Percentiles rank a stretch among this genome's conserved stretches.
Evolutionary conservation across 2,329 filamentous ascomycete species (phyloP).

Genomic region (Monilinia vaccinii-corymbosi): DNA sequence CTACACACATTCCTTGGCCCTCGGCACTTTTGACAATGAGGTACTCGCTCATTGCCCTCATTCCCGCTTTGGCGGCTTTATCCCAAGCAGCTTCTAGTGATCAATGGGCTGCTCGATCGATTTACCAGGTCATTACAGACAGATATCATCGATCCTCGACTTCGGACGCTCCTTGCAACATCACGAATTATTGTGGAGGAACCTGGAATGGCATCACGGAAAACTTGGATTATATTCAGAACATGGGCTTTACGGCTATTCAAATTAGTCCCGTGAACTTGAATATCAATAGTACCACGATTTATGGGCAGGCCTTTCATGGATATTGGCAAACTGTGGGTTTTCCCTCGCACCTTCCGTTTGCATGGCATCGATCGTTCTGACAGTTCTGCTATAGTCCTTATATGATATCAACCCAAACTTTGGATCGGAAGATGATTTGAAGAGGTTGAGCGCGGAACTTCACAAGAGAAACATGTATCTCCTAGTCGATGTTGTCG

Average conservation of each 20-base stretch:
- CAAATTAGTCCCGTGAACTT: constrained; percentile 38
- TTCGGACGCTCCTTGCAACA: constrained; percentile 18
- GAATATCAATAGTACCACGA: constrained; percentile 30
- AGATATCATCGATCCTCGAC: constrained; percentile 35
- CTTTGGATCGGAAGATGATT: constrained; percentile 50
- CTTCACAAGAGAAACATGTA: constrained; percentile 47
- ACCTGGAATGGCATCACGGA: constrained; percentile 35
- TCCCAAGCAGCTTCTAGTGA: constrained; percentile 4
- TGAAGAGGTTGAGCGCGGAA: constrained; percentile 45
- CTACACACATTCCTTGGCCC: neutral
- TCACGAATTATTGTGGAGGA: constrained; percentile 38
- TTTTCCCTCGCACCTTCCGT: neutral
- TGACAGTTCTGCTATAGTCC: constrained; percentile 31
- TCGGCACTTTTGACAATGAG: neutral
- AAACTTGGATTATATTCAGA: constrained; percentile 35
- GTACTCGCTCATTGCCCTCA: constrained; percentile 1
- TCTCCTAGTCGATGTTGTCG: constrained; percentile 40
- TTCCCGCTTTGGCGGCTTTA: neutral
- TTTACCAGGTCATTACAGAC: constrained; percentile 19
- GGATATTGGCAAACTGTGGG: constrained; percentile 10
- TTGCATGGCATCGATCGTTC: neutral
- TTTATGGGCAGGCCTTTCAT: constrained; percentile 9
- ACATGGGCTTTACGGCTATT: constrained; percentile 17
- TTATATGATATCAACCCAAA: constrained; percentile 44
- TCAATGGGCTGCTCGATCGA: constrained; percentile 5